phyloP scores from a whole-genome alignment of 371 early-diverging fungal genomes.

The Apophysomyces sp. region DNA sequence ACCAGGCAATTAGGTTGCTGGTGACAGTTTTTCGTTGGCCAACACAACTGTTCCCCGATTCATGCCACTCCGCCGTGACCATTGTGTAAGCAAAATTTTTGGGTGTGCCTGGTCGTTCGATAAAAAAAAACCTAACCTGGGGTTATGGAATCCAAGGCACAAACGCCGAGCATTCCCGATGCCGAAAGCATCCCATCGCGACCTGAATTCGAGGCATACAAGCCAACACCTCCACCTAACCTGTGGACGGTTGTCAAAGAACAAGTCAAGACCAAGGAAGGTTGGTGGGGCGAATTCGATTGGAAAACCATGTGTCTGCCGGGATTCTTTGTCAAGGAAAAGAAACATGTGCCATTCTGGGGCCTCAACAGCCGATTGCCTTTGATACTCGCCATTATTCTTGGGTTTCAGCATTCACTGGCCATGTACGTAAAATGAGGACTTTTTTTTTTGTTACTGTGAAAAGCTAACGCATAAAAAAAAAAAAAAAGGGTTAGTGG shows the following conservation, averaged over 20 bases:
- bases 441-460: slow-evolving; percentile 29
- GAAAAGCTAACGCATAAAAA: slow-evolving; percentile 36
- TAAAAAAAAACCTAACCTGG: too few species aligned
- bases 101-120: too few species aligned
- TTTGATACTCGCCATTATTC: slow-evolving; percentile 49
- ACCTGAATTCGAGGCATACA: slow-evolving; percentile 39
- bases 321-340: slow-evolving; percentile 32
- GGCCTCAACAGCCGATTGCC: slow-evolving; percentile 60
- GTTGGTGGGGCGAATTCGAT: slow-evolving; percentile 63
- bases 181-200: slow-evolving; percentile 22
- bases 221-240: slow-evolving; percentile 24
- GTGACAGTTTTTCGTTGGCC: too few species aligned
- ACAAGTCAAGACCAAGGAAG: slow-evolving; percentile 52
- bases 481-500: slow-evolving; percentile 44
- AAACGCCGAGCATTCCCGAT: slow-evolving; percentile 3
- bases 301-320: slow-evolving; percentile 58
- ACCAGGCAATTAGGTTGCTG: too few species aligned
- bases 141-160: neutral
- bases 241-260: slow-evolving; percentile 35
- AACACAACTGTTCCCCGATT: too few species aligned
- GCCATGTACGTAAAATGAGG: slow-evolving; percentile 34
- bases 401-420: slow-evolving; percentile 64
- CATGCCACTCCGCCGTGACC: too few species aligned
- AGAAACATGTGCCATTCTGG: slow-evolving; percentile 53
- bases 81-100: too few species aligned